Base-by-base conservation (phyloP, 139 green algal genomes). In the Pleodorina starrii region DNA sequence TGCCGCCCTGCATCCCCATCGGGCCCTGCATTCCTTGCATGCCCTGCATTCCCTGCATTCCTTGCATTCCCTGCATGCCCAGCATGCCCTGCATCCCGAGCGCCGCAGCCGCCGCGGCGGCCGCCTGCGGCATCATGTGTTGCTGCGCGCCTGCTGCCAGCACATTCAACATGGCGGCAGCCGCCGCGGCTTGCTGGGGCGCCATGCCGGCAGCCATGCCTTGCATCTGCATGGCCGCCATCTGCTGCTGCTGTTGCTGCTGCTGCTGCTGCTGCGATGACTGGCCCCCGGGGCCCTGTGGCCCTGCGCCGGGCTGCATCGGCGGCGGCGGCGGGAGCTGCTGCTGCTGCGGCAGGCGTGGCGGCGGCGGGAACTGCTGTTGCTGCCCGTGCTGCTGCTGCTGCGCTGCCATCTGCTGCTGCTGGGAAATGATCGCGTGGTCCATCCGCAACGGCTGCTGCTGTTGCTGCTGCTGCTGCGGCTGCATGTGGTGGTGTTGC, bases 361-460 rank as follows among this genome's bases (percentile, higher is more conserved):
- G 74, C 35, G 48, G 76, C 32, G 76, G 48, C 9, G 50, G 48
- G 12, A 84, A 69, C 6, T 88, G 51, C 51, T 91, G 78, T 60
- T 83, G 75, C n/a, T n/a, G n/a, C n/a, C n/a, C n/a, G n/a, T n/a
- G n/a, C 6, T 88, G 51, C 51, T 91, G 78, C 74, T 83, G 75
- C 63, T 84, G 89, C 54, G 71, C 21, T 9, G 54, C 38, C 42
- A 48, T 27, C 60, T 17, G 19, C 7, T 74, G 27, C 16, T 43
- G 46, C 32, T 68, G 59, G 14, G 25, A 11, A 73, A 35, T 35
- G 5, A 76, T 48, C 10, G 68, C 68, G 19, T 76, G 68, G 68
- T 76, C 68, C 68, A 76, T 76, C 68, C 68, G 19, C 68, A 71
- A 74, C n/a, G 17, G 84, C 63, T 91, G 84, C 17, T 79, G 38